Conservation (phyloP, 2,329 filamentous ascomycete species). For the Neobulgaria alba region DNA sequence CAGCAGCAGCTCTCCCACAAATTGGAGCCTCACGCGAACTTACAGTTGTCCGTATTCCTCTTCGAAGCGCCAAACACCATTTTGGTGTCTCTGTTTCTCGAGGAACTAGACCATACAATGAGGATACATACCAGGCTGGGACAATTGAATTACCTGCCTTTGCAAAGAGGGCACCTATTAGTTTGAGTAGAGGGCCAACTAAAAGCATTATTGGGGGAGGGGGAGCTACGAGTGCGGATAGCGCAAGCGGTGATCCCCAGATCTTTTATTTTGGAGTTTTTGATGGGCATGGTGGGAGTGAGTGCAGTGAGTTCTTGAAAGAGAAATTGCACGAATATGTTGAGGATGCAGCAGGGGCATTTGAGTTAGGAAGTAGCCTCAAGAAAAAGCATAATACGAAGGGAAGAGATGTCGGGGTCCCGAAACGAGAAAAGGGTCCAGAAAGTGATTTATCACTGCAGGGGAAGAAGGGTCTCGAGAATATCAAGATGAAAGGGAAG, state of each 20-base stretch:
- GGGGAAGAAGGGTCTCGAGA: slow-evolving; percentile 33
- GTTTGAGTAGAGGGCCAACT: slow-evolving; percentile 29
- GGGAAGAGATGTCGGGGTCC: slow-evolving; percentile 9
- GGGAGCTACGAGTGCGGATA: slow-evolving; percentile 63
- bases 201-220: slow-evolving; percentile 27
- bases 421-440: slow-evolving; percentile 21
- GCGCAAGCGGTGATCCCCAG: slow-evolving; percentile 80
- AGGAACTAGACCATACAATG: slow-evolving; percentile 81
- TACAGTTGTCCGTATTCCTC: slow-evolving; percentile 88
- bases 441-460: slow-evolving; percentile 26
- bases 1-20: slow-evolving; percentile 49
- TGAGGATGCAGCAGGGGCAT: slow-evolving; percentile 67
- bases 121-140: slow-evolving; percentile 89
- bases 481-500: slow-evolving; percentile 41
- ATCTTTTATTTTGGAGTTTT: slow-evolving; percentile 98
- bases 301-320: slow-evolving; percentile 80
- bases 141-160: slow-evolving; percentile 92
- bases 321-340: slow-evolving; percentile 84
- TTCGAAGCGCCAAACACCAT: slow-evolving; percentile 92
- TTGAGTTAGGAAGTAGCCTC: slow-evolving; percentile 72
- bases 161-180: slow-evolving; percentile 70
- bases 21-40: slow-evolving; percentile 62
- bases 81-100: slow-evolving; percentile 74
- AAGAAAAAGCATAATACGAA: slow-evolving; percentile 34
- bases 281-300: slow-evolving; percentile 85